These are phyloP conservation scores for Chenopodium quinoa DNA, from an alignment of 148 eudicot species.

Conservation along the genomic window DNA sequence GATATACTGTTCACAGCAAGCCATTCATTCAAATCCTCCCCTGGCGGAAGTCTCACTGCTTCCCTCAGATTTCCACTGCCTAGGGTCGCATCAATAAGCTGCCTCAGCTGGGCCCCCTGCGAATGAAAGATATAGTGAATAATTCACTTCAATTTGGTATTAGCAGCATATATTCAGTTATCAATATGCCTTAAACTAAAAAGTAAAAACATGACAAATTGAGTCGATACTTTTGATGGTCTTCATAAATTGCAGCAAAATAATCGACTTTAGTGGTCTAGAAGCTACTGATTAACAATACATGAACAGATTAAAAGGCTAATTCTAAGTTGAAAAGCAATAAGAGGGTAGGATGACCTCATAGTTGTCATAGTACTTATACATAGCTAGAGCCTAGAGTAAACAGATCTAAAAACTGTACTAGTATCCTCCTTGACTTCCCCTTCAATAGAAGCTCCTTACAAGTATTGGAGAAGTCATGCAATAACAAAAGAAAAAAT, in stretches of 20 bases:
- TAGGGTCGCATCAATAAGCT: slow-evolving; percentile 92
- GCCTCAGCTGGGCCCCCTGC: slow-evolving; percentile 92
- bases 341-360: background rate
- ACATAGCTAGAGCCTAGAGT: slow-evolving; percentile 12
- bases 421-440: background rate
- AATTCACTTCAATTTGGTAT: background rate
- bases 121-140: slow-evolving; percentile 13
- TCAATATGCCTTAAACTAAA: slow-evolving; percentile 5
- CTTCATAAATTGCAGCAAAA: background rate
- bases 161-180: background rate
- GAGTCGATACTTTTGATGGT: background rate
- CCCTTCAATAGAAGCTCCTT: slow-evolving; percentile 3
- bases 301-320: background rate
- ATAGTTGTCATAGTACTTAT: background rate
- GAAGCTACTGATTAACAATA: background rate
- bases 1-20: slow-evolving; percentile 92
- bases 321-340: background rate
- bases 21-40: slow-evolving; percentile 98
- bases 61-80: slow-evolving; percentile 97
- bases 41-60: slow-evolving; percentile 98
- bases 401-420: background rate
- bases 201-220: slow-evolving; percentile 7
- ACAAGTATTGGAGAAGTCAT: slow-evolving; percentile 10
- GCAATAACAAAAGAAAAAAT: slow-evolving; percentile 4
- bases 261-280: background rate